Evolutionary conservation across 257 asterid species (phyloP), one percentile per base, ranked within the genome.

Genomic region (Apocynum venetum): DNA sequence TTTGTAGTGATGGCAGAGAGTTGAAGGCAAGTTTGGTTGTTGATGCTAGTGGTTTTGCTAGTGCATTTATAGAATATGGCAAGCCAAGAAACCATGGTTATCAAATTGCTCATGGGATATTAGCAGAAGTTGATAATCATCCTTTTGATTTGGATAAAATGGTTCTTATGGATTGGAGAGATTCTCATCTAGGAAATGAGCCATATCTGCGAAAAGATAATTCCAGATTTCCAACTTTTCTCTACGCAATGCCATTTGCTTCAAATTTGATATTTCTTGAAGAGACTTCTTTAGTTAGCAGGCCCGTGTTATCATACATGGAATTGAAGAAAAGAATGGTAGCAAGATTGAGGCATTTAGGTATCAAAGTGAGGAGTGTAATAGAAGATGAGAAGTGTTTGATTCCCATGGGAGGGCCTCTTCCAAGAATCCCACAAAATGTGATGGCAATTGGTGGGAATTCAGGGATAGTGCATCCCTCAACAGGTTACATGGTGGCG

Each of bases 141-240:
- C 98, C 97, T 5, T 95, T 88, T 79, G 97, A 95, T 85, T 82
- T 93, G 84, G 99, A 92, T 68, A 91, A 91, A 81, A 93, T 95
- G 97, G 89, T 91, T 65, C 86, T 95, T 64, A 91, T 95, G 99
- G 99, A 93, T 85, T 95, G 98, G 98, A 89, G 99, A 77, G 99
- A 95, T 77, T 84, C 96, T 56, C 99, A 95, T 80, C 78, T 95
- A 1, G 96, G 96, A n/a, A 95, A 89, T 52, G 99, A 95, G 88
- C 99, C 98, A 1, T 43, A 80, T 47, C 65, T 91, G 36, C 87
- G 96, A 0, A 76, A 72, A 13, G 76, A 79, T 53, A 93, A 93
- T 74, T 70, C 92, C 31, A 87, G 63, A 57, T 55, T 64, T 17
- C 98, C 98, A 1, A 91, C 98, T 38, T 93, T 95, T 65, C 81